Base-by-base conservation (phyloP, 2,329 filamentous ascomycete genomes). In the Chrysosporium keratinophilum region DNA sequence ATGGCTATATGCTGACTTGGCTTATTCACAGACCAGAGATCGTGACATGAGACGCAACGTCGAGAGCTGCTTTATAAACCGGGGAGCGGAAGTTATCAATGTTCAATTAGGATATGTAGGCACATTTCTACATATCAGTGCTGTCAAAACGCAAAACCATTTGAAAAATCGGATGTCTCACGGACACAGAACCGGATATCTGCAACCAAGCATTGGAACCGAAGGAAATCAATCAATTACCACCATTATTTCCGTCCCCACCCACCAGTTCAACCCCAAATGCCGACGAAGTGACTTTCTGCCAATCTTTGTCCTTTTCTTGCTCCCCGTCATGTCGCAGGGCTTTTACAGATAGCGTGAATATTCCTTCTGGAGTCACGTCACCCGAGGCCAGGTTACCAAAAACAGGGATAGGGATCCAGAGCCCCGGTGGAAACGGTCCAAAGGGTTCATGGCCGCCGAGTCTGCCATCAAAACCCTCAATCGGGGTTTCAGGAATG, bases 311-410 rank as follows among this genome's bases (percentile, higher is more conserved):
- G 23, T 45, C 17, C 19, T 51, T 23, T 11, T 34, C 40, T 41
- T 43, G 9, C 31, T 54, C 20, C 10, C 51, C 47, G 19, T 12
- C 9, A 42, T 50, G 45, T 33, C 31, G 50, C 33, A 56, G 19
- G n/a, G 44, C 51, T 19, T 39, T 54, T 5, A 54, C 34, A 2
- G 41, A 41, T 9, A 56, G 39, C 5, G 17, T 43, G 40, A 54
- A 56, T 2, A 47, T 54, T 28, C 54, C 54, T 34, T 52, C 50
- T 3, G 54, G 50, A 35, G 28, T 10, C 5, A 15, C 7, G 5
- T 45, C 33, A 20, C 54, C 51, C n/a, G 31, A 39, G 2, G 46
- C 54, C 31, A 56, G 19, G 20, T 56, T 54, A 2, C 50, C 54
- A 44, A 43, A 56, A 15, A 56, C 44, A 14, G 50, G 39, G 10